Base-by-base conservation (phyloP, 176 grass and related monocot species). In the Carex parvula region DNA sequence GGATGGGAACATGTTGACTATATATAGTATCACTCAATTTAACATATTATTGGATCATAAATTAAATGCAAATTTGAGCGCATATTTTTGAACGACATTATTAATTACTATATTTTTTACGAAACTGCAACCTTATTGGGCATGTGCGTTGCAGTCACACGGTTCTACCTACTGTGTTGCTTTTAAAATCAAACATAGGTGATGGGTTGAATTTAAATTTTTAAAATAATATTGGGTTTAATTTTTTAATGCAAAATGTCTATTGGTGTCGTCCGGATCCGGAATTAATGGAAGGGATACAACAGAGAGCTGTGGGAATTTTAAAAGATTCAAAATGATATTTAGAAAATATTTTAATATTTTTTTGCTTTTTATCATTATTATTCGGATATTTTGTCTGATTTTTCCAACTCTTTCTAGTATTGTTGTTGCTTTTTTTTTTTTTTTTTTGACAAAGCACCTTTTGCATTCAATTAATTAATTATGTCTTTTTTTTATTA, bases 21-120 rank as follows among this genome's bases (percentile, higher is more conserved):
- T n/a, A n/a, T n/a, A n/a, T 61, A 20, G 53, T 18, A 60, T 80
- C 12, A 56, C 9, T 56, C 3, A 35, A 56, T 32, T 79, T 79
- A 56, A 1, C 3, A 59, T 18, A 60, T 32, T 33, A 60, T 17
- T 41, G 5, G 37, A 80, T 58, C 53, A 58, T 57, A 57, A 37
- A 17, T 37, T 71, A 8, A 37, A 16, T 41, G 29, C 37, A 17
- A 41, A 71, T 0, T 69, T 50, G 46, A 50, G 46, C 46, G 10
- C 65, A 69, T 69, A 69, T 50, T 50, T 69, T 18, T 62, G n/a
- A 5, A 76, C 22, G 44, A 76, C 20, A n/a, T 21, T 76, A 22
- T 76, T 50, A 50, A 50, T 50, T 50, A 50, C 46, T 53, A 50
- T 76, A 76, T 76, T 3, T 76, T 76, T 76, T 76, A 42, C 15